These are phyloP conservation scores for Solanum bulbocastanum DNA, from an alignment of 257 asterid species.

Conservation along the genomic window DNA sequence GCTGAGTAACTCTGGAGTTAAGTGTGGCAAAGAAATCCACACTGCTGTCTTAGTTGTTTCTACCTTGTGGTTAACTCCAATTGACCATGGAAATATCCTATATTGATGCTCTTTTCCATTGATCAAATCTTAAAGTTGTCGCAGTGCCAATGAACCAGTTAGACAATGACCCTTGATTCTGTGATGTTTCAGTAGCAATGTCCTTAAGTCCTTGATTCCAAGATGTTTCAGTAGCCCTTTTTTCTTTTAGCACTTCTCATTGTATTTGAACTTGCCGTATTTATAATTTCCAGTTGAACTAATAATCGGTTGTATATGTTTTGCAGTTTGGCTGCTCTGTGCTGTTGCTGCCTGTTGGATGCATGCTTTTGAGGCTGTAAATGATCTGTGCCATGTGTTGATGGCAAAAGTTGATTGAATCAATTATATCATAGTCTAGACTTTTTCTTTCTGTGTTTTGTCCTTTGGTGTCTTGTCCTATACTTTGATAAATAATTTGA, in stretches of 20 bases:
- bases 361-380: conserved; percentile 36
- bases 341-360: conserved; percentile 63
- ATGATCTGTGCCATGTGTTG: not conserved
- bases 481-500: not conserved
- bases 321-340: conserved; percentile 12
- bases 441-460: not conserved
- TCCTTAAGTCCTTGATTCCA: not conserved
- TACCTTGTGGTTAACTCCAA: not conserved
- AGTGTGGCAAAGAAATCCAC: not conserved
- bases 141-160: not conserved
- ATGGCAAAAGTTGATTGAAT: not conserved
- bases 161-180: not conserved
- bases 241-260: not conserved
- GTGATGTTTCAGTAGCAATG: not conserved
- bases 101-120: not conserved
- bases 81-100: not conserved
- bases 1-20: not conserved
- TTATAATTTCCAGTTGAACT: not conserved
- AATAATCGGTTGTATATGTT: not conserved
- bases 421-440: not conserved
- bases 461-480: not conserved
- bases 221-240: not conserved
- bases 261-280: not conserved
- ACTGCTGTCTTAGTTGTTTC: not conserved
- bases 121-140: not conserved